phyloP scores from a whole-genome alignment of 2,329 filamentous ascomycete species.

The Pseudocercospora fuligena region DNA sequence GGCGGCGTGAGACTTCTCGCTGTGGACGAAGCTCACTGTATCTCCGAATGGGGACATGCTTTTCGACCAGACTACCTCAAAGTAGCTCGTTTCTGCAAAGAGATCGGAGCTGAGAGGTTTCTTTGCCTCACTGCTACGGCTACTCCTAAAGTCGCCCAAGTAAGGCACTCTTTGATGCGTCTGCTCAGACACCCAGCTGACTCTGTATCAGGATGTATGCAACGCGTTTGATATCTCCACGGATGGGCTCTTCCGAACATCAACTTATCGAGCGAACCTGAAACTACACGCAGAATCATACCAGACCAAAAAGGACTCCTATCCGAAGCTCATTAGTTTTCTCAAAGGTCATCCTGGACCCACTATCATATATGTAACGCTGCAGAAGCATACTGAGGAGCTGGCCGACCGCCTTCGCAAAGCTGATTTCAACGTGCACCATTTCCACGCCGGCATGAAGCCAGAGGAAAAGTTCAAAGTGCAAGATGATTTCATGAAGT shows the following conservation, averaged over 20 bases:
- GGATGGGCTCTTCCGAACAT: slow-evolving; percentile 61
- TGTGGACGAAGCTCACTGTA: slow-evolving; percentile 64
- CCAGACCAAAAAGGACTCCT: slow-evolving; percentile 51
- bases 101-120: slow-evolving; percentile 62
- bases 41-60: slow-evolving; percentile 51
- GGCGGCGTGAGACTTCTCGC: slow-evolving; percentile 63
- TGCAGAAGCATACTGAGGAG: slow-evolving; percentile 67
- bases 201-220: slow-evolving; percentile 53
- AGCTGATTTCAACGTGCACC: slow-evolving; percentile 71
- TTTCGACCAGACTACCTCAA: slow-evolving; percentile 54
- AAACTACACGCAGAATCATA: slow-evolving; percentile 58
- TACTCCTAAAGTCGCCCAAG: slow-evolving; percentile 58
- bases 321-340: slow-evolving; percentile 54
- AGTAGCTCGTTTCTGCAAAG: slow-evolving; percentile 61
- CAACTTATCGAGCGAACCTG: slow-evolving; percentile 64
- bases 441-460: slow-evolving; percentile 85
- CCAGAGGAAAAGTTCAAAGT: slow-evolving; percentile 69
- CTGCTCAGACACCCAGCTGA: not conserved
- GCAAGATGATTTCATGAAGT: slow-evolving; percentile 82
- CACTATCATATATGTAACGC: slow-evolving; percentile 65
- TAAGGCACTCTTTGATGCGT: not conserved
- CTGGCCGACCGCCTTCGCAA: slow-evolving; percentile 71
- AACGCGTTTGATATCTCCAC: slow-evolving; percentile 57
- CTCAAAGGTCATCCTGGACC: slow-evolving; percentile 58
- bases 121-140: slow-evolving; percentile 66